Evolutionary conservation across 2,329 filamentous ascomycete species (phyloP).

Genomic region (Colletotrichum liriopes): DNA sequence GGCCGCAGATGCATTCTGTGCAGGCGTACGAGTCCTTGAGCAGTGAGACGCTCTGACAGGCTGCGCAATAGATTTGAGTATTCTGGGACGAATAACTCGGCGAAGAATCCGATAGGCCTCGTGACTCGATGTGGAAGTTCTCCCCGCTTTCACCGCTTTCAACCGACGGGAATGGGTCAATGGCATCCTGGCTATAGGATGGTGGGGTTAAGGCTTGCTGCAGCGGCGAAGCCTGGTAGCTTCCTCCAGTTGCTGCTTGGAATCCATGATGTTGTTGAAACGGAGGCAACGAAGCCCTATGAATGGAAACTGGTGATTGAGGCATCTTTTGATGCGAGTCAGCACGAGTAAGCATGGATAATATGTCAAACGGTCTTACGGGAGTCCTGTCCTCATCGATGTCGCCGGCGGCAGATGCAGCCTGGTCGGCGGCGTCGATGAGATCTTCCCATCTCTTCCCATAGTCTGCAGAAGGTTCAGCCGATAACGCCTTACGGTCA

Average conservation of each 20-base stretch:
- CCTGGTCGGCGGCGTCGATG: conserved; percentile 83
- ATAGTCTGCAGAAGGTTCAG: conserved; percentile 85
- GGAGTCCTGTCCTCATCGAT: conserved; percentile 92
- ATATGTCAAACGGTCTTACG: conserved; percentile 65
- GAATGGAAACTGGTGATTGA: conserved; percentile 76
- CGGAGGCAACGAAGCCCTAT: conserved; percentile 74
- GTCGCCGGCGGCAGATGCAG: conserved; percentile 90
- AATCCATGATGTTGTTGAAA: conserved; percentile 73
- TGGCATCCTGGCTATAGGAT: conserved; percentile 74
- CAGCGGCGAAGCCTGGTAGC: conserved; percentile 90
- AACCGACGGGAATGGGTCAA: conserved; percentile 90
- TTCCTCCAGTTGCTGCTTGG: conserved; percentile 69
- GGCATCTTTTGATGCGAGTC: conserved; percentile 67
- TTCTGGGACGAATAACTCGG: conserved; percentile 80
- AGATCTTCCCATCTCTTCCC: conserved; percentile 97
- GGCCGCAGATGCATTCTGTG: conserved; percentile 94
- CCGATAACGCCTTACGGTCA: conserved; percentile 87
- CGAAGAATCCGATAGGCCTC: conserved; percentile 79
- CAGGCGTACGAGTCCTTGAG: conserved; percentile 92
- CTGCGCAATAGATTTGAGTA: conserved; percentile 93
- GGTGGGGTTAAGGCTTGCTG: conserved; percentile 93
- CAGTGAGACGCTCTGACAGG: conserved; percentile 83
- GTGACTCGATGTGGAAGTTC: conserved; percentile 79
- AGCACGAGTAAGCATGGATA: conserved; percentile 6
- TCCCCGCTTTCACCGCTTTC: conserved; percentile 83